These are phyloP conservation scores for Limonium bicolor DNA, from an alignment of 148 eudicot species.

Conservation along the genomic window DNA sequence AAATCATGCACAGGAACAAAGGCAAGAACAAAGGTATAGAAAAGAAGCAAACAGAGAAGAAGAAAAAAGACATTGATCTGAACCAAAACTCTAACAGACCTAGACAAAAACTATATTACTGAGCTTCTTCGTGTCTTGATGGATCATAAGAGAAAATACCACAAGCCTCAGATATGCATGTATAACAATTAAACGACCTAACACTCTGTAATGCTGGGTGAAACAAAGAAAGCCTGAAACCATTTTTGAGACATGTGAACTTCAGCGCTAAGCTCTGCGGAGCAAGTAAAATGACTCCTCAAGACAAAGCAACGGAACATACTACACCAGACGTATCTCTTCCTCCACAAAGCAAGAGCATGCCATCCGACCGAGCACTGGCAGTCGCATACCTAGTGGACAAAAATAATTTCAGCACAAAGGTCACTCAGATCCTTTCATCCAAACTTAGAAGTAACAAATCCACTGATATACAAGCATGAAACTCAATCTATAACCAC, in stretches of 20 bases:
- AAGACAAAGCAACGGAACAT: conserved; percentile 16
- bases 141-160: no score
- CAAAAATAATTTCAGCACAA: not conserved
- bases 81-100: not conserved
- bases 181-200: no score
- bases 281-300: not conserved
- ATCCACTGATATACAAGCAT: not conserved
- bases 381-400: conserved; percentile 85
- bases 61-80: not conserved
- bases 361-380: conserved; percentile 95
- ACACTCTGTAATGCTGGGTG: no score
- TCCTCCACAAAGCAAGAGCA: conserved; percentile 98
- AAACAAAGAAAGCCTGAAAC: no score
- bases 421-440: not conserved
- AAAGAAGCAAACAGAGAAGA: not conserved
- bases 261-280: no score
- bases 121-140: no score
- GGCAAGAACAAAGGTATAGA: no score
- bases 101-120: no score
- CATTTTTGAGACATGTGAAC: no score
- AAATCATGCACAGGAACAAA: no score
- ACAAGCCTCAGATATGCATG: no score
- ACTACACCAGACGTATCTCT: conserved; percentile 78
- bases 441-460: not conserved
- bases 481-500: no score